A percentile compares a stretch with the other conserved stretches of the same genome.
Evolutionary conservation across 139 green algal species (phyloP).

Genomic region (Raphidocelis subcapitata): DNA sequence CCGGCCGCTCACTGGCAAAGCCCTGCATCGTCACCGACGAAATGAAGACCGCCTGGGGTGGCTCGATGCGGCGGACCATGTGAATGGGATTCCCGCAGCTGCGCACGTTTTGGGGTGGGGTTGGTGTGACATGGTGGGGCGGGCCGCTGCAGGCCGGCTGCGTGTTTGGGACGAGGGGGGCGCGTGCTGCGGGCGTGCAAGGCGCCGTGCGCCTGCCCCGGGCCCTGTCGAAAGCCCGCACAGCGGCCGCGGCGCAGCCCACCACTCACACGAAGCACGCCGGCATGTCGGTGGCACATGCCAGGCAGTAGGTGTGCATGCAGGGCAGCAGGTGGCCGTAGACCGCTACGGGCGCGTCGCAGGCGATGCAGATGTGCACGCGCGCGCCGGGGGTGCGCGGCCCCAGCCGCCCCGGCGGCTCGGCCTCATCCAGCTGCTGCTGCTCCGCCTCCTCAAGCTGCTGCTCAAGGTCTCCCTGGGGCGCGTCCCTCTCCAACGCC

Average conservation of each 20-base stretch:
- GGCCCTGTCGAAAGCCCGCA: background rate
- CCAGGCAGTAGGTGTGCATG: constrained; percentile 74
- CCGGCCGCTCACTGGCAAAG: constrained; percentile 50
- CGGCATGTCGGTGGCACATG: constrained; percentile 65
- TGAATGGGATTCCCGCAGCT: constrained; percentile 61
- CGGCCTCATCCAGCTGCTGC: constrained; percentile 17
- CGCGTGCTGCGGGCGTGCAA: background rate
- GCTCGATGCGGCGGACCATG: constrained; percentile 55
- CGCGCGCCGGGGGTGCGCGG: constrained; percentile 26
- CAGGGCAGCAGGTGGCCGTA: constrained; percentile 76
- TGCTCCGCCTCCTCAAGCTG: too few relatives aligned
- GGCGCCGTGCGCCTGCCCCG: too few relatives aligned
- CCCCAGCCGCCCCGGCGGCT: constrained; percentile 4
- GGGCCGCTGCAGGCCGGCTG: background rate
- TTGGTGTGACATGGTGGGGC: background rate
- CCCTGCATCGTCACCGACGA: constrained; percentile 67
- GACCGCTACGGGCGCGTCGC: constrained; percentile 63
- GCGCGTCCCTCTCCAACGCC: too few relatives aligned
- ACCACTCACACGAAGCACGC: constrained; percentile 68
- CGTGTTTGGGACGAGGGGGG: background rate
- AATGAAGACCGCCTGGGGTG: constrained; percentile 57
- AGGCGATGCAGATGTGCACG: constrained; percentile 68
- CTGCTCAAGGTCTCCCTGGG: too few relatives aligned
- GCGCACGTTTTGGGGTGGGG: too few relatives aligned
- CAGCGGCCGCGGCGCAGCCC: background rate